These are phyloP conservation scores for Fusarium solani-melongenae DNA, from an alignment of 2,329 filamentous ascomycete genomes.

Conservation along the genomic window DNA sequence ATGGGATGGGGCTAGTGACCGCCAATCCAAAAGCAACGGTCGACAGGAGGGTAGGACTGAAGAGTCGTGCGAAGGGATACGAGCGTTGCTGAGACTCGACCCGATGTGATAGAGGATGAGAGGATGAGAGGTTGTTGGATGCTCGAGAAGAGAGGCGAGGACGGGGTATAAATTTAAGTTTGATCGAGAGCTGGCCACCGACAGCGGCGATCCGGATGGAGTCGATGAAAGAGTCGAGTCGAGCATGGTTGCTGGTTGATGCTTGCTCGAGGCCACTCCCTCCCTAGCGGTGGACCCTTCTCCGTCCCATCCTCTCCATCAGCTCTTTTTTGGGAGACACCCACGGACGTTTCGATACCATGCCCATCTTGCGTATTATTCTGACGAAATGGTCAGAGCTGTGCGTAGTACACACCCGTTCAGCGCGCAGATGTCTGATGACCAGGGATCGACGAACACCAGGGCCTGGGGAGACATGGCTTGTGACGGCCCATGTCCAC, in stretches of 20 bases:
- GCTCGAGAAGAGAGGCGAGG: conserved; percentile 25
- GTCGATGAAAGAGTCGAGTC: conserved; percentile 8
- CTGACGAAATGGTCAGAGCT: not conserved
- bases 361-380: not conserved
- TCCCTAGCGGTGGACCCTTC: conserved; percentile 13
- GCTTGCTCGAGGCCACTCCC: not conserved
- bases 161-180: conserved; percentile 42
- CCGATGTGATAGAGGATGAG: conserved; percentile 12
- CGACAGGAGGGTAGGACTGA: not conserved
- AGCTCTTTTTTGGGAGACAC: conserved; percentile 17
- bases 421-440: not conserved
- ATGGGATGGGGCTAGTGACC: conserved; percentile 24
- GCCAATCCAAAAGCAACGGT: conserved; percentile 9
- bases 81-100: conserved; percentile 8
- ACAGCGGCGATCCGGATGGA: conserved; percentile 32
- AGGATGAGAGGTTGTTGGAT: conserved; percentile 10
- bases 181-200: conserved; percentile 26
- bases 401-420: not conserved
- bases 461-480: conserved; percentile 19
- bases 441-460: conserved; percentile 33
- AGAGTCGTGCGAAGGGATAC: conserved; percentile 15
- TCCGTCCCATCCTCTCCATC: conserved; percentile 9
- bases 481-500: not conserved
- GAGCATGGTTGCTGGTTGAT: conserved; percentile 1
- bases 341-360: conserved; percentile 5